Percentiles rank a stretch among this genome's conserved stretches.
Evolutionary conservation across 106 monocot genomes (phyloP).

Genomic region (Platanthera zijinensis): DNA sequence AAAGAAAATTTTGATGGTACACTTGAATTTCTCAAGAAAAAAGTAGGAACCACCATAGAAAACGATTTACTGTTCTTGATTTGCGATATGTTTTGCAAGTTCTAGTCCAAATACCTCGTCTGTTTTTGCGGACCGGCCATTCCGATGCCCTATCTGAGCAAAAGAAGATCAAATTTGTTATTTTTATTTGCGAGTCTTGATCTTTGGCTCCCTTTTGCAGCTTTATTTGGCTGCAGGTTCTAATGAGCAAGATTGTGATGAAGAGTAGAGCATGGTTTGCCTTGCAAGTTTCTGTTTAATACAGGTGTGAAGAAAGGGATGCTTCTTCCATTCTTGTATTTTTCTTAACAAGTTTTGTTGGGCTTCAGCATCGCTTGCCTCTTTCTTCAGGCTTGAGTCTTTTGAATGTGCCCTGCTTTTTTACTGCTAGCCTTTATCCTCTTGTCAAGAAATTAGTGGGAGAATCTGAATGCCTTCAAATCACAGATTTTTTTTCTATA

Average conservation of each 20-base stretch:
- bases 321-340: neutral
- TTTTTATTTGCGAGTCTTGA: too few relatives aligned
- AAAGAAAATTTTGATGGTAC: too few relatives aligned
- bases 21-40: neutral
- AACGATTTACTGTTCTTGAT: neutral
- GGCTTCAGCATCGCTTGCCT: neutral
- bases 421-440: neutral
- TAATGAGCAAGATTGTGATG: neutral
- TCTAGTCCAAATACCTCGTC: slow-evolving; percentile 13
- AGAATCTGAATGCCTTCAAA: neutral
- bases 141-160: neutral
- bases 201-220: neutral
- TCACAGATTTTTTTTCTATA: too few relatives aligned
- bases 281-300: neutral
- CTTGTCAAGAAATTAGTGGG: neutral
- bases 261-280: neutral
- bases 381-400: too few relatives aligned
- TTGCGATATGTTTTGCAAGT: neutral
- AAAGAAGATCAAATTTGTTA: neutral
- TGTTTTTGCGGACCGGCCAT: slow-evolving; percentile 31
- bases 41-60: neutral
- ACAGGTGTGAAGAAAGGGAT: slow-evolving; percentile 7
- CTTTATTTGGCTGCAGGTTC: neutral
- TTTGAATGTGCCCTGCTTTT: neutral
- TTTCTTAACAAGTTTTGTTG: neutral